These are phyloP conservation scores for Parathielavia appendiculata DNA, from an alignment of 495 filamentous ascomycete species.

Conservation along the genomic window DNA sequence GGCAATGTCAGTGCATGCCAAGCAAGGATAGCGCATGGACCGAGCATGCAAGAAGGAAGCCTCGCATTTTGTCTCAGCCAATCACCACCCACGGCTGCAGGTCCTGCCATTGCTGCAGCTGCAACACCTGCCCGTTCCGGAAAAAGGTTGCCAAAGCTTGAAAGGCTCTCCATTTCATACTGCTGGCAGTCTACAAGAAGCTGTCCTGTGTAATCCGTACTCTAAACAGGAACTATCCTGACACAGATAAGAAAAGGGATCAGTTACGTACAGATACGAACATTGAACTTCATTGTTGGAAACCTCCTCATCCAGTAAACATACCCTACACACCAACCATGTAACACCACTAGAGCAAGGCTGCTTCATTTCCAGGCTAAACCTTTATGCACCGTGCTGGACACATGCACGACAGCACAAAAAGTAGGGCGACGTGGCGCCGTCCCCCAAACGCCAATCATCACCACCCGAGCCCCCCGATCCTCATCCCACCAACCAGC, in stretches of 20 bases:
- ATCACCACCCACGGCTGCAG: not conserved
- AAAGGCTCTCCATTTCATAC: no score
- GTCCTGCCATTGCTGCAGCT: not conserved
- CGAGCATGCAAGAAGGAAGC: constrained; percentile 9
- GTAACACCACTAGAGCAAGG: no score
- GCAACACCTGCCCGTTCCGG: not conserved
- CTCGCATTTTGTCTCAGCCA: constrained; percentile 4
- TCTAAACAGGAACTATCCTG: no score
- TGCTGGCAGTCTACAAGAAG: no score
- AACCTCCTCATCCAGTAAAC: no score
- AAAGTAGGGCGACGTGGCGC: constrained; percentile 14
- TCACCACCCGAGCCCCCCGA: not conserved
- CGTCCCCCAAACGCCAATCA: not conserved
- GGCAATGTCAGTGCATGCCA: constrained; percentile 1
- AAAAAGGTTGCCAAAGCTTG: not conserved
- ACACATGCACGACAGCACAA: not conserved
- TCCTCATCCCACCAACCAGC: no score
- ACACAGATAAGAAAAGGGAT: no score
- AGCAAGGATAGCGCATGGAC: not conserved
- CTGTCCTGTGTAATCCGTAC: no score
- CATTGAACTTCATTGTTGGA: no score
- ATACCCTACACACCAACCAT: no score
- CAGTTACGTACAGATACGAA: no score
- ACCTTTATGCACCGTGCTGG: not conserved
- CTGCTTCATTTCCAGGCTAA: not conserved